phyloP scores from a whole-genome alignment of 805 yeast genomes.

The Myxozyma lipomycoides region DNA sequence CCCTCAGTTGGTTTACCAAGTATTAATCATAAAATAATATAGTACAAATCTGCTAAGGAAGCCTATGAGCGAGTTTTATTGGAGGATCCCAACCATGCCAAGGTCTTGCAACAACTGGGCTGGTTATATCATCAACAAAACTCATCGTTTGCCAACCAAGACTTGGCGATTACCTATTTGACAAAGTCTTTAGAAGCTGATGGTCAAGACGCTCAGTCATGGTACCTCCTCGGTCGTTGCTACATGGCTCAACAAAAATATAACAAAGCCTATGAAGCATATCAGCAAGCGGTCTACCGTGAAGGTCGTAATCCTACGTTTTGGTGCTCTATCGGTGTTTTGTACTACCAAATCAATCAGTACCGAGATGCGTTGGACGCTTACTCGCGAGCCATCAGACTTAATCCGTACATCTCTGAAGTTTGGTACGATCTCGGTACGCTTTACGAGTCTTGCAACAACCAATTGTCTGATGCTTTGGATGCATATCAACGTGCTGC shows the following conservation, averaged over 20 bases:
- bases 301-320: slow-evolving; percentile 96
- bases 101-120: slow-evolving; percentile 92
- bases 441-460: slow-evolving; percentile 92
- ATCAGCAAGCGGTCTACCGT: slow-evolving; percentile 96
- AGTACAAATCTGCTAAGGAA: slow-evolving; percentile 81
- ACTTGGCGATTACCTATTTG: slow-evolving; percentile 73
- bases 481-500: slow-evolving; percentile 98
- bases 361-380: slow-evolving; percentile 97
- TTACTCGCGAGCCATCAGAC: slow-evolving; percentile 90
- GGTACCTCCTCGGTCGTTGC: slow-evolving; percentile 96
- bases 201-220: slow-evolving; percentile 86
- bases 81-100: slow-evolving; percentile 90
- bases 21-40: background rate
- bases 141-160: slow-evolving; percentile 69
- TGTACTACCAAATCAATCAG: slow-evolving; percentile 93
- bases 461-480: slow-evolving; percentile 88
- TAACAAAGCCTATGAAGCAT: slow-evolving; percentile 94
- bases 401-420: slow-evolving; percentile 93
- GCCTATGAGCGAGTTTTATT: slow-evolving; percentile 90
- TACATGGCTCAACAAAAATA: slow-evolving; percentile 95
- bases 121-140: slow-evolving; percentile 79
- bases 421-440: slow-evolving; percentile 99
- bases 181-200: slow-evolving; percentile 87
- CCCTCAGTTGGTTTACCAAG: no score
- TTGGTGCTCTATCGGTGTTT: slow-evolving; percentile 94